A percentile compares a stretch with the other conserved stretches of the same genome.
These are phyloP conservation scores for Phalaenopsis equestris DNA, from an alignment of 106 monocot genomes.

Conservation along the genomic window DNA sequence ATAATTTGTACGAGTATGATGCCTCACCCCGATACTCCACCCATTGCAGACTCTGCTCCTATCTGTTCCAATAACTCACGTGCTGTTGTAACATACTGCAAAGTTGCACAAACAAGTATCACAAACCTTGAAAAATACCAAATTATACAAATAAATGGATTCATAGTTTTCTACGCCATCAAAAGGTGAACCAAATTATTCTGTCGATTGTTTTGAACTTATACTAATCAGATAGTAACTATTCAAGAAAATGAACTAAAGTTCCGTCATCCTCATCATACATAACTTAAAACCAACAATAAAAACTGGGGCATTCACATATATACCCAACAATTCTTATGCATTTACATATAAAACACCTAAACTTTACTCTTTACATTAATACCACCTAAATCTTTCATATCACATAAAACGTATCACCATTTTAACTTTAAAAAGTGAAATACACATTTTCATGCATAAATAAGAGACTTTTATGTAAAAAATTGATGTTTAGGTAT, in stretches of 20 bases:
- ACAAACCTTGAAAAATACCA: background rate
- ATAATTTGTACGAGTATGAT: background rate
- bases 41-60: constrained; percentile 35
- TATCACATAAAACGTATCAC: no score
- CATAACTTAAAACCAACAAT: background rate
- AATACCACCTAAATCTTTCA: no score
- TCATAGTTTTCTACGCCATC: background rate
- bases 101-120: background rate
- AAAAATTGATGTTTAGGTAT: no score
- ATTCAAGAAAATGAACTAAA: constrained; percentile 1
- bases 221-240: background rate
- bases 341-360: no score
- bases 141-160: background rate
- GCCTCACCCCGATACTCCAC: constrained; percentile 40
- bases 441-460: no score
- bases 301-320: background rate
- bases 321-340: no score
- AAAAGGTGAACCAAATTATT: background rate
- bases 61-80: constrained; percentile 60
- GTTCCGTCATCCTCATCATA: background rate
- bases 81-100: constrained; percentile 59
- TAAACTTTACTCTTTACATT: no score
- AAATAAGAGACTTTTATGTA: no score
- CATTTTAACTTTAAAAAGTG: no score
- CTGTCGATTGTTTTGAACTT: background rate